Evolutionary conservation across 768 basidiomycete species (phyloP), one percentile per base, ranked within the genome.

Genomic region (Coprinopsis marcescibilis): DNA sequence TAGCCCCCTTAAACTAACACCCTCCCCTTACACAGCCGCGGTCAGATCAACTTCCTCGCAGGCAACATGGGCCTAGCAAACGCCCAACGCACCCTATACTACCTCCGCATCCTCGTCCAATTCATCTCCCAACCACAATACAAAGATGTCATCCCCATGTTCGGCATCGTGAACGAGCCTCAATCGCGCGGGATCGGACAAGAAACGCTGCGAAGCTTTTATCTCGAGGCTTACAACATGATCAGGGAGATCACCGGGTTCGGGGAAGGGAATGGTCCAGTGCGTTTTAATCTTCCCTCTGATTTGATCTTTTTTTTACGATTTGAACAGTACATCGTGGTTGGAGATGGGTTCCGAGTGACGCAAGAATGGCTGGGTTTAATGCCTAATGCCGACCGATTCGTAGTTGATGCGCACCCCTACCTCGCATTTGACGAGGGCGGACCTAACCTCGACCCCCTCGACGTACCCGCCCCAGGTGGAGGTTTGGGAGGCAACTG

Each of bases 41-140:
- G n/a, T n/a, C n/a, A n/a, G n/a, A n/a, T n/a, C n/a, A n/a, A n/a
- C 57, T 77, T 81, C 51, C 51, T 85, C 52, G 63, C 70, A 46
- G 82, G 83, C 14, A 78, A 81, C 45, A 92, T 92, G 91, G 91
- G 91, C 19, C 61, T 88, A 46, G 87, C 89, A 32, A 93, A 94
- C 55, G 90, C 86, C 14, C 81, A 92, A 61, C 79, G 90, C 13
- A 69, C 82, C 7, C 64, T 93, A 36, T 76, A 87, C 60, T 82
- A 85, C 55, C 85, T 93, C 53, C 77, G 90, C n/a, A 75, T 82
- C 41, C 67, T 88, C 56, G 73, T 79, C 43, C 83, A 88, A 62
- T 94, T 93, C 66, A 84, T 94, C 60, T 75, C 78, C 14, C 85
- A 89, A 62, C 75, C 81, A 2, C 75, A 89, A 55, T 89, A 84